Conservation (phyloP, 176 grass and related monocot genomes). For the Avena sativa region DNA sequence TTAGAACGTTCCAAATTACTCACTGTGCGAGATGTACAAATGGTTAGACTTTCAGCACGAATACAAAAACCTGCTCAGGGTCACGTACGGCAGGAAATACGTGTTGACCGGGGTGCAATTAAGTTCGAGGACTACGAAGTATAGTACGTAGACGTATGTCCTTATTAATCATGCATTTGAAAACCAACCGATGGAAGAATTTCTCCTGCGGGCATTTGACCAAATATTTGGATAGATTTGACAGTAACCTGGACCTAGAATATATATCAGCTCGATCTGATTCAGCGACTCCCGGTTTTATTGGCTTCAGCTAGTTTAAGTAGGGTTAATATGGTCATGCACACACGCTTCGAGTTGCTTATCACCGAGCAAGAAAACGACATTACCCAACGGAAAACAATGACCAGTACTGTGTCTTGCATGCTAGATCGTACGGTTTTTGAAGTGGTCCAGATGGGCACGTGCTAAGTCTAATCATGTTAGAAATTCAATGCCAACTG, state of each 20-base stretch:
- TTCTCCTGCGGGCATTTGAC: conserved; percentile 14
- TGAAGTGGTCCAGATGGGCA: conserved; percentile 22
- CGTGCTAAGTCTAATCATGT: not conserved
- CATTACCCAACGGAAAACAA: not conserved
- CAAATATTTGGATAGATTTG: not conserved
- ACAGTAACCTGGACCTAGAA: not conserved
- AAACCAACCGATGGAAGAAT: not conserved
- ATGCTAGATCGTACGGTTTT: not conserved
- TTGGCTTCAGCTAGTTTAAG: conserved; percentile 7
- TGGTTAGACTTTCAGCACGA: not conserved
- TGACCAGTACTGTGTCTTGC: not conserved
- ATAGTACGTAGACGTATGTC: not conserved
- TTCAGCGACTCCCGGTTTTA: not conserved
- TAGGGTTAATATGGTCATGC: not conserved
- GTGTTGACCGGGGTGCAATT: not conserved
- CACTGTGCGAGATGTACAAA: not conserved
- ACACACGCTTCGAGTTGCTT: conserved; percentile 3
- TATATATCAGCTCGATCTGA: not conserved
- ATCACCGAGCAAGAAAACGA: not conserved
- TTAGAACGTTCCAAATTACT: not conserved
- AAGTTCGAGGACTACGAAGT: not conserved
- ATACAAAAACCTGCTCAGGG: conserved; percentile 10
- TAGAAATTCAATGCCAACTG: not conserved
- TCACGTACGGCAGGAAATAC: not conserved
- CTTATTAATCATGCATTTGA: not conserved